These are phyloP conservation scores for Diaporthe sp. DNA, from an alignment of 2,329 filamentous ascomycete genomes.

Conservation along the genomic window DNA sequence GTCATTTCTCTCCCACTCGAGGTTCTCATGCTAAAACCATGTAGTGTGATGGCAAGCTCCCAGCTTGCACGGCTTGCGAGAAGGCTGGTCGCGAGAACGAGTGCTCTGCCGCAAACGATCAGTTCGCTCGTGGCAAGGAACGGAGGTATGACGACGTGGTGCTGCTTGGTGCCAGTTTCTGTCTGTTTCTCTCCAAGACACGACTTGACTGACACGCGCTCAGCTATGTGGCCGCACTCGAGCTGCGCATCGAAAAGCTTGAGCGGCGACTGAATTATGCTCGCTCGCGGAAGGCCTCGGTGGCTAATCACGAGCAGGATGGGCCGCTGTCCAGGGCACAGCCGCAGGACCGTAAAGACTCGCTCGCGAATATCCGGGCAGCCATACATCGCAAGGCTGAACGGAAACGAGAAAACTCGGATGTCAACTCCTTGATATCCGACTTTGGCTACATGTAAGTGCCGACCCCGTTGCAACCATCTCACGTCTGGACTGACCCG, in stretches of 20 bases:
- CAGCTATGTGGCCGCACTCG: constrained; percentile 94
- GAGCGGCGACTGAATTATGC: constrained; percentile 82
- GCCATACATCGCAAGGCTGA: constrained; percentile 76
- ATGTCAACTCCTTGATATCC: constrained; percentile 92
- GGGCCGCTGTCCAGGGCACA: constrained; percentile 52
- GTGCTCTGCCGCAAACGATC: constrained; percentile 94
- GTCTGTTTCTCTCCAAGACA: constrained; percentile 7
- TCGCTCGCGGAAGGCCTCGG: constrained; percentile 78
- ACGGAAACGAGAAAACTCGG: constrained; percentile 80
- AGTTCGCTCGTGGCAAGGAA: constrained; percentile 96
- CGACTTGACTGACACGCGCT: constrained; percentile 42
- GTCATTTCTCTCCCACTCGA: constrained; percentile 26
- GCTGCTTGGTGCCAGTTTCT: constrained; percentile 7
- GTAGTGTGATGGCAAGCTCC: constrained; percentile 93
- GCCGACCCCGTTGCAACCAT: not conserved
- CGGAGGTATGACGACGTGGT: constrained; percentile 71
- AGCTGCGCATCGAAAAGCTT: constrained; percentile 89
- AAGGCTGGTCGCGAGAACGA: constrained; percentile 88
- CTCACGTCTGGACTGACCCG: constrained; percentile 37
- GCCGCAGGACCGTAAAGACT: constrained; percentile 71
- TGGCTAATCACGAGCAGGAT: constrained; percentile 75
- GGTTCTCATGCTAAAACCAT: constrained; percentile 21
- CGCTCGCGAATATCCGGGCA: constrained; percentile 71
- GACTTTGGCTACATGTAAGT: constrained; percentile 91
- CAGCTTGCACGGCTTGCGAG: constrained; percentile 95